Base-by-base conservation (phyloP, 345 rosid genomes). In the Eucalyptus pumila region DNA sequence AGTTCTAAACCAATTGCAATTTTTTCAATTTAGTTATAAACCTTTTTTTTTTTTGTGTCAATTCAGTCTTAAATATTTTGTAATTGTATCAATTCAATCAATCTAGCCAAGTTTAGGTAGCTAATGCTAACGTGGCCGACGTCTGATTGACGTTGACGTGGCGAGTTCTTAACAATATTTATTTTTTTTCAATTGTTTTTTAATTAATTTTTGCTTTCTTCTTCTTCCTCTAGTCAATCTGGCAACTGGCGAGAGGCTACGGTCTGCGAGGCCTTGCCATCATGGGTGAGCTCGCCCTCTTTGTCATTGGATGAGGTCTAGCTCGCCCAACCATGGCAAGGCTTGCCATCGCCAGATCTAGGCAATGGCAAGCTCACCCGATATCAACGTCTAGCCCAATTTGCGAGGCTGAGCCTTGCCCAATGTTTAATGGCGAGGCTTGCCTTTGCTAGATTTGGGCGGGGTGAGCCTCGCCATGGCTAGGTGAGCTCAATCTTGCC, bases 71-170 rank as follows among this genome's bases (percentile, higher is more conserved):
- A 15, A 50, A 50, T 0, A 1, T 50, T 50, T 14, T 50, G 7
- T 0, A 50, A 50, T 14, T 15, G 6, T 50, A 1, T 50, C 8
- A 17, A 52, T 52, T 19, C 1, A 19, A 1, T 52, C 24, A 0
- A 52, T 52, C 5, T 8, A 7, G 0, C 5, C 0, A 52, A 52
- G 3, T 52, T 50, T 50, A 15, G 52, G 52, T 0, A 6, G 3
- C 0, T 1, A 2, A 50, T 0, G 19, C 52, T 50, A 15, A 50
- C 2, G 19, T 50, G 52, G 51, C 16, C 16, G 1, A 13, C 6
- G 1, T 0, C 2, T 49, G 6, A 49, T 49, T 0, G 23, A 51
- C 3, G 1, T 0, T 16, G 2, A 51, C 8, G 0, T 17, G 56
- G 4, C 4, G 2, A 52, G 23, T 52, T 52, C 23, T 51, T 52